A percentile compares a stretch with the other conserved stretches of the same genome.
Evolutionary conservation across 306 rosid genomes (phyloP).

Genomic region (Acacia acuminata): DNA sequence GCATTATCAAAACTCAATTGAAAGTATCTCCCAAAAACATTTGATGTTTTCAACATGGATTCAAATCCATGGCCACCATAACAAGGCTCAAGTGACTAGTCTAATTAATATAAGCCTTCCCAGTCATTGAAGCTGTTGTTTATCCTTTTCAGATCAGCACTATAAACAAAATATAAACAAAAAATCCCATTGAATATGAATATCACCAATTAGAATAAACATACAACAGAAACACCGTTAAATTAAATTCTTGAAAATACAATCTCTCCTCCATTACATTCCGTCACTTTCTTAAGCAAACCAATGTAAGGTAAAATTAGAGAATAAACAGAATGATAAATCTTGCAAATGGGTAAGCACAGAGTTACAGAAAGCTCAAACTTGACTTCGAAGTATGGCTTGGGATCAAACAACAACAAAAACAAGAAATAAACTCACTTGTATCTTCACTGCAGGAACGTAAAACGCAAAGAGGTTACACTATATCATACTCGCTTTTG

Average conservation of each 20-base stretch:
- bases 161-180: too few species aligned
- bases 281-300: slow-evolving; percentile 10
- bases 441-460: neutral
- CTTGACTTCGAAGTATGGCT: neutral
- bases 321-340: slow-evolving; percentile 1
- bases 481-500: slow-evolving; percentile 5
- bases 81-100: neutral
- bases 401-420: slow-evolving; percentile 8
- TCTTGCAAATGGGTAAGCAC: neutral
- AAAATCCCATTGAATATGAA: neutral
- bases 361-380: neutral
- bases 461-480: neutral
- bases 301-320: slow-evolving; percentile 17
- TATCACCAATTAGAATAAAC: neutral
- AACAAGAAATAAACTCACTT: slow-evolving; percentile 22
- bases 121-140: neutral
- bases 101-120: neutral
- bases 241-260: neutral
- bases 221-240: neutral
- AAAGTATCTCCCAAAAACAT: too few species aligned
- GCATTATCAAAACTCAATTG: too few species aligned
- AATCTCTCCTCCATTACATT: slow-evolving; percentile 10
- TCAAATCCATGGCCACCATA: neutral
- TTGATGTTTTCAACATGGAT: too few species aligned
- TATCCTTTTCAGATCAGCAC: neutral